Percentiles rank a stretch among this genome's conserved stretches.
Conservation (phyloP, 352 stramenopile species). For the Peronospora farinosa region DNA sequence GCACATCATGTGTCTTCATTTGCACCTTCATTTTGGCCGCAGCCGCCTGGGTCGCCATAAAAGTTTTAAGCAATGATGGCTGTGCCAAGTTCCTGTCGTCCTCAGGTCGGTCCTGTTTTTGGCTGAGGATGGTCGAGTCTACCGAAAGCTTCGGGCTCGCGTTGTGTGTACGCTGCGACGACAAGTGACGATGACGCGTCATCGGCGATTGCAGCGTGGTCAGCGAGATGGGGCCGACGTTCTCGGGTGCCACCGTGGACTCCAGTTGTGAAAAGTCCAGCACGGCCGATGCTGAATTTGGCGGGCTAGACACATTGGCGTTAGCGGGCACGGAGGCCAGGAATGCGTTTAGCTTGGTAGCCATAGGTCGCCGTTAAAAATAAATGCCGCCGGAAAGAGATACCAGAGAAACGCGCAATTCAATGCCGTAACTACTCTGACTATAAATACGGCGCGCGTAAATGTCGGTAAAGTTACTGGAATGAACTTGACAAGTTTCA, state of each 20-base stretch:
- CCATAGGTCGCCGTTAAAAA: conserved; percentile 25
- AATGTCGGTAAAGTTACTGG: neutral
- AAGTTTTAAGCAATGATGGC: conserved; percentile 24
- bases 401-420: no score
- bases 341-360: conserved; percentile 74
- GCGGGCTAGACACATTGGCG: conserved; percentile 32
- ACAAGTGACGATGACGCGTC: conserved; percentile 21
- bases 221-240: conserved; percentile 7
- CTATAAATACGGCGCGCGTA: no score
- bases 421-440: no score
- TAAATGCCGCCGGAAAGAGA: neutral
- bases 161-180: conserved; percentile 20
- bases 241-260: conserved; percentile 13
- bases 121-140: conserved; percentile 22
- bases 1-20: conserved; percentile 9
- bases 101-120: conserved; percentile 20
- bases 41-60: conserved; percentile 26
- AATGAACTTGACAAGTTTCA: neutral
- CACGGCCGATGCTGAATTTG: conserved; percentile 20
- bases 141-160: conserved; percentile 24
- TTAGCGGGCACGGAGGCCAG: conserved; percentile 65
- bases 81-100: conserved; percentile 8
- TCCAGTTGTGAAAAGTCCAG: conserved; percentile 29
- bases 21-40: conserved; percentile 14
- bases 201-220: conserved; percentile 42